Conservation (phyloP, 2,329 filamentous ascomycete species). For the Fusarium lateritium region DNA sequence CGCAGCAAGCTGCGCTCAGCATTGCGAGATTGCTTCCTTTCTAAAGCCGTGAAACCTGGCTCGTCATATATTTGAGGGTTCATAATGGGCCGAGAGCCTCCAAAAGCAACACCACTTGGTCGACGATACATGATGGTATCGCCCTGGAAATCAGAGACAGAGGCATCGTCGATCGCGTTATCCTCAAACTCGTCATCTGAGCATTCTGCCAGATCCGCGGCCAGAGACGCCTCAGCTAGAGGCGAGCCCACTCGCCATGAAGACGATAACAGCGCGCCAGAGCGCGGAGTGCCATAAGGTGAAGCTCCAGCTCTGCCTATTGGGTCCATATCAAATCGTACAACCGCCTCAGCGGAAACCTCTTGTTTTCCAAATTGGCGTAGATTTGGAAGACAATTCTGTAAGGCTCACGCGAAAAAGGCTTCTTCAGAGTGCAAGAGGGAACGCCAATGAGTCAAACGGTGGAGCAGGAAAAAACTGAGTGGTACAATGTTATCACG, state of each 20-base stretch:
- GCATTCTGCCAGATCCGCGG: constrained; percentile 76
- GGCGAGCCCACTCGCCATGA: constrained; percentile 74
- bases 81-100: constrained; percentile 78
- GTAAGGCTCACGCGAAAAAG: constrained; percentile 25
- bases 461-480: constrained; percentile 25
- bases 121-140: constrained; percentile 77
- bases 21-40: constrained; percentile 69
- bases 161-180: constrained; percentile 50
- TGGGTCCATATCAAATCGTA: constrained; percentile 30
- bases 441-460: constrained; percentile 30
- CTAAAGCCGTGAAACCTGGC: constrained; percentile 66
- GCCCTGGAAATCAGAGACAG: constrained; percentile 56
- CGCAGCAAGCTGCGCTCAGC: constrained; percentile 74
- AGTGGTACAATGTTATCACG: constrained; percentile 32
- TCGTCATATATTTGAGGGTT: constrained; percentile 68
- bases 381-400: constrained; percentile 20
- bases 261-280: constrained; percentile 51
- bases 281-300: constrained; percentile 42
- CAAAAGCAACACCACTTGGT: constrained; percentile 82
- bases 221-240: constrained; percentile 75
- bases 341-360: constrained; percentile 6
- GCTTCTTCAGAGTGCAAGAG: constrained; percentile 25
- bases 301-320: constrained; percentile 42
- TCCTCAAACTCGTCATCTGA: constrained; percentile 67
- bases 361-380: constrained; percentile 14